phyloP scores from a whole-genome alignment of 495 filamentous ascomycete genomes.

The Podospora didyma region DNA sequence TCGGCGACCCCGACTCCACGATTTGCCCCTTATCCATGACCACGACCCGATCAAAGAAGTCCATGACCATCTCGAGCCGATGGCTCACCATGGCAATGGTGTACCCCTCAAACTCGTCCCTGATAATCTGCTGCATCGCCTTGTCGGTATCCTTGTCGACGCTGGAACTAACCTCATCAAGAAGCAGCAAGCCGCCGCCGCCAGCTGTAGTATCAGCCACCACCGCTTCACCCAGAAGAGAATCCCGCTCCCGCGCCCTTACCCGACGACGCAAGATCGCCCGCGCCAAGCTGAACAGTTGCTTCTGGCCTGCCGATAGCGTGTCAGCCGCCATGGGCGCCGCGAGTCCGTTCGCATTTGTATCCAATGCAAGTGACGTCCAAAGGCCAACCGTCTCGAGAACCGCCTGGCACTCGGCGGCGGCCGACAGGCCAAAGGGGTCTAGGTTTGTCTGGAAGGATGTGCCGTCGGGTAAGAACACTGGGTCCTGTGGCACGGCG shows the following conservation, averaged over 20 bases:
- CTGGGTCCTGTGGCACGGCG: slow-evolving; percentile 52
- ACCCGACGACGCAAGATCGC: slow-evolving; percentile 47
- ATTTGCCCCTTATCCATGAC: slow-evolving; percentile 41
- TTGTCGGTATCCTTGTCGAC: slow-evolving; percentile 45
- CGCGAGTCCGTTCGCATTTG: slow-evolving; percentile 39
- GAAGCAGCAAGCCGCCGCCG: slow-evolving; percentile 30
- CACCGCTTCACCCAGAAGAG: not conserved
- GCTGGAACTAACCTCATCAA: slow-evolving; percentile 40
- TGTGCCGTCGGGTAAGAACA: slow-evolving; percentile 49
- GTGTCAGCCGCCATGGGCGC: slow-evolving; percentile 46
- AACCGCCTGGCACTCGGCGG: slow-evolving; percentile 40
- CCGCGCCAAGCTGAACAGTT: slow-evolving; percentile 62
- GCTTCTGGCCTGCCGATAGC: slow-evolving; percentile 59
- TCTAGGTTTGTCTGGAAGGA: slow-evolving; percentile 42
- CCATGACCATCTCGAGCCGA: slow-evolving; percentile 43
- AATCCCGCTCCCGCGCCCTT: slow-evolving; percentile 8
- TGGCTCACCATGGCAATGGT: slow-evolving; percentile 48
- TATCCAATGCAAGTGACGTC: slow-evolving; percentile 33
- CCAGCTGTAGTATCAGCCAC: slow-evolving; percentile 7
- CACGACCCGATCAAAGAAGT: slow-evolving; percentile 40
- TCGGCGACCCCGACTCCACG: slow-evolving; percentile 39
- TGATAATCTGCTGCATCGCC: slow-evolving; percentile 41
- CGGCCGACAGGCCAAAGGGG: slow-evolving; percentile 26
- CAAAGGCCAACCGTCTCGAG: slow-evolving; percentile 49
- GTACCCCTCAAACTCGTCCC: slow-evolving; percentile 38